Evolutionary conservation across 441 rosid genomes (phyloP).

Genomic region (Jatropha multifida): DNA sequence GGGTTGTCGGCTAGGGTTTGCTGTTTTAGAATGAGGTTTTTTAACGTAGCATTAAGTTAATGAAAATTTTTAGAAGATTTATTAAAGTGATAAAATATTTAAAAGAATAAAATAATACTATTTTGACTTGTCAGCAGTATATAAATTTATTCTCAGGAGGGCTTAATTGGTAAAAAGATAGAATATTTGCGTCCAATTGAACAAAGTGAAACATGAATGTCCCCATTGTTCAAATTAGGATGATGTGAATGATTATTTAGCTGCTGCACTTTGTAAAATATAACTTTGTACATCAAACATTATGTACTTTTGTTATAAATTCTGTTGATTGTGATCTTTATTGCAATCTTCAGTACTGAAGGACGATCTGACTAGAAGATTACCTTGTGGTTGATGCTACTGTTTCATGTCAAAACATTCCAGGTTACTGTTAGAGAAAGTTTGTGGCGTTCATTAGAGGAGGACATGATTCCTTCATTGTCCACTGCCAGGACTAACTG

Average conservation of each 20-base stretch:
- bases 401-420: conserved; percentile 20
- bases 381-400: conserved; percentile 18
- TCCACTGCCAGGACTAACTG: conserved; percentile 78
- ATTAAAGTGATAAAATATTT: too few relatives aligned
- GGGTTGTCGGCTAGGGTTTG: too few relatives aligned
- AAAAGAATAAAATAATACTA: too few relatives aligned
- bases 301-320: background rate
- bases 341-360: conserved; percentile 11
- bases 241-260: background rate
- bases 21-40: too few relatives aligned
- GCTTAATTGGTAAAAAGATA: background rate
- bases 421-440: conserved; percentile 79
- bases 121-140: too few relatives aligned
- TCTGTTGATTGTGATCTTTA: conserved; percentile 1
- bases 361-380: conserved; percentile 17
- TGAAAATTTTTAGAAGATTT: too few relatives aligned
- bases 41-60: too few relatives aligned
- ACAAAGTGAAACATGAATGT: background rate
- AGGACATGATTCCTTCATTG: conserved; percentile 81
- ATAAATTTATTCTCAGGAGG: background rate
- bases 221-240: background rate
- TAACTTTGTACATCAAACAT: background rate
- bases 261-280: background rate
- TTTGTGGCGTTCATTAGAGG: conserved; percentile 88
- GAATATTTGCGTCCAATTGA: background rate